These are phyloP conservation scores for Talaromyces sp. DNA, from an alignment of 2,329 filamentous ascomycete species.

Conservation along the genomic window DNA sequence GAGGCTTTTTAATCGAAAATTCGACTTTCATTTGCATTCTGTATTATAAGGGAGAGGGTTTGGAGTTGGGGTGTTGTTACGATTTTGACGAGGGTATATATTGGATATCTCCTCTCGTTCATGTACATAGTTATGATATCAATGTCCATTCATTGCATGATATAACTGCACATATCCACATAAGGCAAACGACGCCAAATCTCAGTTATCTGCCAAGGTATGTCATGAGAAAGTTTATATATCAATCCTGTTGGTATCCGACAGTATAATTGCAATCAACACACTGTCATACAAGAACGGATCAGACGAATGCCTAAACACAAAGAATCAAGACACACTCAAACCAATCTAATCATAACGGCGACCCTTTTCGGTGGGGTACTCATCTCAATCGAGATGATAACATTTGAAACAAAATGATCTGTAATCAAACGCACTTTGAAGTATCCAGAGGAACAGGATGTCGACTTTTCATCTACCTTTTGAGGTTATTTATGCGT, in stretches of 20 bases:
- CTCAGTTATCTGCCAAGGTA: no score
- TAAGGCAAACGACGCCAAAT: no score
- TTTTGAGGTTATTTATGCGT: neutral
- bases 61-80: neutral
- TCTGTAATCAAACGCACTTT: neutral
- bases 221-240: neutral
- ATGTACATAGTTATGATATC: constrained; percentile 5
- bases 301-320: neutral
- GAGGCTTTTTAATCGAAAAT: constrained; percentile 18
- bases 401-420: neutral
- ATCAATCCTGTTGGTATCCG: neutral
- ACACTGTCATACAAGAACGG: neutral
- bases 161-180: no score
- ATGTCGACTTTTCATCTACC: neutral
- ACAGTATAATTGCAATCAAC: neutral
- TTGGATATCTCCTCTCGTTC: neutral
- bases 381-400: neutral
- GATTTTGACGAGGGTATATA: neutral
- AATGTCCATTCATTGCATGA: neutral
- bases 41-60: neutral
- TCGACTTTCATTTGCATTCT: neutral
- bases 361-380: neutral
- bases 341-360: neutral
- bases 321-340: neutral
- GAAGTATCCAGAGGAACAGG: neutral